phyloP scores from a whole-genome alignment of 2,329 filamentous ascomycete genomes.

The Allantophomopsis cytisporea region DNA sequence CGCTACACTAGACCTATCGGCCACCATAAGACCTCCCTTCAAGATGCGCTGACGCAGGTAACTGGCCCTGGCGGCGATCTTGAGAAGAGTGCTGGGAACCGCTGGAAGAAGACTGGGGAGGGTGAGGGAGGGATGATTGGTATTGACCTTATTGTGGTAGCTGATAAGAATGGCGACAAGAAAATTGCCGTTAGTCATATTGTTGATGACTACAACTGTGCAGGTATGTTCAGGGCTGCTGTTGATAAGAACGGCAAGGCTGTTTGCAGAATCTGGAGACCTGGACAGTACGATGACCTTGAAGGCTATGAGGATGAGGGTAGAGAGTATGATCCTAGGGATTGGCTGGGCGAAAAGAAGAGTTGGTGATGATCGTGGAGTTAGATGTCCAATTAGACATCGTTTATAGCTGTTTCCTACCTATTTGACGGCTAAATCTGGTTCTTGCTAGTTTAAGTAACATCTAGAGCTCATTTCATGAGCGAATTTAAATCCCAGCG shows the following conservation, averaged over 20 bases:
- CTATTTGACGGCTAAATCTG: no score
- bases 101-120: conserved; percentile 64
- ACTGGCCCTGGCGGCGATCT: conserved; percentile 62
- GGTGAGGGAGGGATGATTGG: conserved; percentile 81
- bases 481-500: no score
- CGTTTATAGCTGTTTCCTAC: no score
- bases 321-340: conserved; percentile 14
- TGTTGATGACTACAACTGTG: conserved; percentile 71
- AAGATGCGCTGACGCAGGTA: conserved; percentile 47
- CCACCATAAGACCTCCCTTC: conserved; percentile 24
- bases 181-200: conserved; percentile 34
- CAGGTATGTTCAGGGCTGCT: conserved; percentile 79
- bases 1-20: conserved; percentile 31
- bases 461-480: no score
- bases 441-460: no score
- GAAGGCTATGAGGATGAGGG: conserved; percentile 16
- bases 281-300: conserved; percentile 9
- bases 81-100: conserved; percentile 56
- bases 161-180: conserved; percentile 26
- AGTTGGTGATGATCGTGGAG: no score
- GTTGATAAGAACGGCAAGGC: conserved; percentile 45
- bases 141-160: conserved; percentile 44
- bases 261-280: conserved; percentile 41
- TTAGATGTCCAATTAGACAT: no score
- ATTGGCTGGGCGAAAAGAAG: conserved; percentile 12